These are phyloP conservation scores for Trichothecium sympodiale DNA, from an alignment of 2,329 filamentous ascomycete genomes.

Conservation along the genomic window DNA sequence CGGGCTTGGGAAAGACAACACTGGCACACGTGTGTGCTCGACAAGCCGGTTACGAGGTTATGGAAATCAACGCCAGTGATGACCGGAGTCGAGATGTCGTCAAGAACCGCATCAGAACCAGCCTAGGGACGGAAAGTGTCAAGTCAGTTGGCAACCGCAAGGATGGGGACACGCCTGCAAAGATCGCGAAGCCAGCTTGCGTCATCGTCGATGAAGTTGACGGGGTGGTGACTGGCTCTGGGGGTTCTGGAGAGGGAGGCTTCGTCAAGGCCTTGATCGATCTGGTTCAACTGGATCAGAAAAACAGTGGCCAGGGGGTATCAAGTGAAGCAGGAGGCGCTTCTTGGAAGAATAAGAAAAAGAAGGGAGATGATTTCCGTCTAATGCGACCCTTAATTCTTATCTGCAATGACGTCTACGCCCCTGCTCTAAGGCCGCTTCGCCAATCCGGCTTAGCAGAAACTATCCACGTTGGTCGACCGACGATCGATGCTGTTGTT, in stretches of 20 bases:
- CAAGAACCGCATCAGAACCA: slow-evolving; percentile 80
- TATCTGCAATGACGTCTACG: slow-evolving; percentile 96
- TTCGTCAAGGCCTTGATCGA: slow-evolving; percentile 95
- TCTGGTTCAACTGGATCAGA: slow-evolving; percentile 75
- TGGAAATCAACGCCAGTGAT: slow-evolving; percentile 97
- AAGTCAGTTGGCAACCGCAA: slow-evolving; percentile 57
- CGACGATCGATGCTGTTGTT: slow-evolving; percentile 76
- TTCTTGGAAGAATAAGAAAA: slow-evolving; percentile 38
- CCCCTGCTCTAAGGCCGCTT: slow-evolving; percentile 74
- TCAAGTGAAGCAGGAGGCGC: not conserved
- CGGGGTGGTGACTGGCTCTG: slow-evolving; percentile 75
- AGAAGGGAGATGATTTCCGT: slow-evolving; percentile 76
- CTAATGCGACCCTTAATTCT: slow-evolving; percentile 81
- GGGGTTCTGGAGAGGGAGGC: slow-evolving; percentile 72
- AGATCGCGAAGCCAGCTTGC: slow-evolving; percentile 76
- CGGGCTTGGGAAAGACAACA: slow-evolving; percentile 91
- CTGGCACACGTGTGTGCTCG: slow-evolving; percentile 89
- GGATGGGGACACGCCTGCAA: slow-evolving; percentile 45
- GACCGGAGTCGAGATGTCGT: slow-evolving; percentile 86
- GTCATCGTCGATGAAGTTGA: slow-evolving; percentile 96
- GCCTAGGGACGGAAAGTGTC: slow-evolving; percentile 88
- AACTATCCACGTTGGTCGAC: slow-evolving; percentile 83
- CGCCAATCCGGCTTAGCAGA: slow-evolving; percentile 80
- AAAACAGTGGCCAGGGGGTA: slow-evolving; percentile 37
- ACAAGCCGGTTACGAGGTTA: slow-evolving; percentile 90